phyloP scores from a whole-genome alignment of 163 green algal genomes.

The Chlorella variabilis region DNA sequence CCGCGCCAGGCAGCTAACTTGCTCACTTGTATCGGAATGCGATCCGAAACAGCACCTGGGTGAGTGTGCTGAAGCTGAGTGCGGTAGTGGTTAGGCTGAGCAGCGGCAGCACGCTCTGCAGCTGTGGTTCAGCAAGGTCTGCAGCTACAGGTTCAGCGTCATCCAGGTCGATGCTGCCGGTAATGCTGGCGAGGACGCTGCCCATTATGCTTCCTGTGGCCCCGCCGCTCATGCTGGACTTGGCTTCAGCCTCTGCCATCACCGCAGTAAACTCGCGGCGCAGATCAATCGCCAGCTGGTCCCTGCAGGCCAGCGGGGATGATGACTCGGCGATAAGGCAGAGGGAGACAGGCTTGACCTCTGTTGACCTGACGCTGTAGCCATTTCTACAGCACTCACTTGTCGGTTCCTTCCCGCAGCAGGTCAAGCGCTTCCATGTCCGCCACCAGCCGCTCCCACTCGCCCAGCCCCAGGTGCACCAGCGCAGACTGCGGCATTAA shows the following conservation, averaged over 20 bases:
- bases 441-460: constrained; percentile 60
- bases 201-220: not conserved
- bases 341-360: no score
- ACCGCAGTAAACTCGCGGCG: constrained; percentile 45
- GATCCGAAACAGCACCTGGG: constrained; percentile 92
- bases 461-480: constrained; percentile 93
- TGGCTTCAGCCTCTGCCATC: constrained; percentile 6
- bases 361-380: no score
- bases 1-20: no score
- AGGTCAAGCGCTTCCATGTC: constrained; percentile 86
- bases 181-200: not conserved
- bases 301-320: constrained; percentile 24
- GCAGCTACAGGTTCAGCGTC: not conserved
- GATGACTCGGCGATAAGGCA: no score
- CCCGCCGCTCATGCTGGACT: not conserved
- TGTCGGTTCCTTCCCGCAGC: constrained; percentile 88
- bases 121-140: not conserved
- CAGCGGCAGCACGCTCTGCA: constrained; percentile 40
- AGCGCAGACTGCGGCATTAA: constrained; percentile 69
- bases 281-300: constrained; percentile 44
- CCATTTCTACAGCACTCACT: no score
- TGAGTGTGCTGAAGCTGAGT: constrained; percentile 96
- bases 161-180: not conserved
- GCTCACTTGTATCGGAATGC: constrained; percentile 80
- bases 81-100: constrained; percentile 56